A percentile compares a stretch with the other conserved stretches of the same genome.
Conservation (phyloP, 768 basidiomycete species). For the Termitomyces sp. region DNA sequence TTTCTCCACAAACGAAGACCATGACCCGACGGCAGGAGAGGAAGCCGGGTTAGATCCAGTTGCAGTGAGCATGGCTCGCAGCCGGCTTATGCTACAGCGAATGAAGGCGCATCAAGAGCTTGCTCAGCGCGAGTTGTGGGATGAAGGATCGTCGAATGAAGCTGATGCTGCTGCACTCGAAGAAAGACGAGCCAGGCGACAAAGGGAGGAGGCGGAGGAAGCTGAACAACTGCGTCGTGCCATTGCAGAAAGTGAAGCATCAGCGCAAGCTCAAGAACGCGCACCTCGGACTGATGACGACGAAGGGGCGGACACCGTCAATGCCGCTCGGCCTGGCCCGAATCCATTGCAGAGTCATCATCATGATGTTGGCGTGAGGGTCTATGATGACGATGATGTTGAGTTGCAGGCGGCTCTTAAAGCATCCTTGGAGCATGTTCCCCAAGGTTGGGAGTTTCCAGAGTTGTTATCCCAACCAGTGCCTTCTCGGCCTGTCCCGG, state of each 20-base stretch:
- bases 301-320: slow-evolving; percentile 13
- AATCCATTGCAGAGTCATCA: not conserved
- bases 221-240: slow-evolving; percentile 56
- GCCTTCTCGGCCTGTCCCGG: slow-evolving; percentile 3
- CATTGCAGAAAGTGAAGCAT: slow-evolving; percentile 54
- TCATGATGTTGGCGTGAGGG: slow-evolving; percentile 26
- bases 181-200: slow-evolving; percentile 25
- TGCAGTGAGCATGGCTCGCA: slow-evolving; percentile 63
- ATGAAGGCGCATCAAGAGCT: slow-evolving; percentile 64
- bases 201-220: slow-evolving; percentile 40
- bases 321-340: slow-evolving; percentile 7
- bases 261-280: slow-evolving; percentile 27
- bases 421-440: slow-evolving; percentile 69
- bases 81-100: slow-evolving; percentile 51
- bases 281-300: slow-evolving; percentile 8
- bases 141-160: slow-evolving; percentile 23
- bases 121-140: slow-evolving; percentile 57
- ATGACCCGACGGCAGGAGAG: slow-evolving; percentile 3
- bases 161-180: slow-evolving; percentile 25
- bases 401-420: slow-evolving; percentile 83
- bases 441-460: slow-evolving; percentile 43
- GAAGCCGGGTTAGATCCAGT: slow-evolving; percentile 43
- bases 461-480: slow-evolving; percentile 12
- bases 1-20: slow-evolving; percentile 4
- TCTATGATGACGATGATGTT: slow-evolving; percentile 84